Conservation (phyloP, 768 basidiomycete genomes). For the Kwoniella dejecticola region DNA sequence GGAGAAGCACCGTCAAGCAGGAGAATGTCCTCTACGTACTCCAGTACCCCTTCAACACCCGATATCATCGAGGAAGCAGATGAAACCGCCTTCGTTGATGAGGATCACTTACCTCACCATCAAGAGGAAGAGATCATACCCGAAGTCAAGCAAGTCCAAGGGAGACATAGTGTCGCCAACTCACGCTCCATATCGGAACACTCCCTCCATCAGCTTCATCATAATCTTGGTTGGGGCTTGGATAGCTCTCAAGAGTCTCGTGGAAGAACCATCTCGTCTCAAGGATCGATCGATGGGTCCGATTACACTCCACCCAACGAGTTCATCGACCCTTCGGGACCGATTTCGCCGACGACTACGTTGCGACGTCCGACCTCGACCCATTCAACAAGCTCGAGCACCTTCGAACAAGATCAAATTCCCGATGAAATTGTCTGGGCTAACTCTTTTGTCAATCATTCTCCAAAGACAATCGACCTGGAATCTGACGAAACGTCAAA, state of each 20-base stretch:
- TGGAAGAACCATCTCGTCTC: slow-evolving; percentile 9
- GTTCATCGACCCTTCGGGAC: background rate
- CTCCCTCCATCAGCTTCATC: slow-evolving; percentile 12
- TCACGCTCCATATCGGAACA: slow-evolving; percentile 19
- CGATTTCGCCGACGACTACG: slow-evolving; percentile 15
- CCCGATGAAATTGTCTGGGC: slow-evolving; percentile 19
- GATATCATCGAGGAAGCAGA: slow-evolving; percentile 26
- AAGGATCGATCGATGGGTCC: slow-evolving; percentile 16
- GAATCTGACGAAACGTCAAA: slow-evolving; percentile 1
- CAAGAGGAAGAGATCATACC: slow-evolving; percentile 6
- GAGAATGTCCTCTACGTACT: slow-evolving; percentile 17
- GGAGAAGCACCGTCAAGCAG: slow-evolving; percentile 1
- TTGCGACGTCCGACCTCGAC: slow-evolving; percentile 7
- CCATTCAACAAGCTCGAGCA: slow-evolving; percentile 24
- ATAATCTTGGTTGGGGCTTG: slow-evolving; percentile 4
- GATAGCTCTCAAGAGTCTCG: background rate
- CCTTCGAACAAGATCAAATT: background rate
- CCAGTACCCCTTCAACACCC: slow-evolving; percentile 8
- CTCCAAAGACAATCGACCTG: background rate
- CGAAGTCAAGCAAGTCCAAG: slow-evolving; percentile 15
- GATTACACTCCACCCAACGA: background rate
- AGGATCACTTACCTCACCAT: background rate
- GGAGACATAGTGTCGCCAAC: slow-evolving; percentile 26
- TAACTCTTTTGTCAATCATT: slow-evolving; percentile 1
- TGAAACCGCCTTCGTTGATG: slow-evolving; percentile 16